Evolutionary conservation across 2,329 filamentous ascomycete species (phyloP), one percentile per base, ranked within the genome.

Genomic region (Epichloe hybrida): DNA sequence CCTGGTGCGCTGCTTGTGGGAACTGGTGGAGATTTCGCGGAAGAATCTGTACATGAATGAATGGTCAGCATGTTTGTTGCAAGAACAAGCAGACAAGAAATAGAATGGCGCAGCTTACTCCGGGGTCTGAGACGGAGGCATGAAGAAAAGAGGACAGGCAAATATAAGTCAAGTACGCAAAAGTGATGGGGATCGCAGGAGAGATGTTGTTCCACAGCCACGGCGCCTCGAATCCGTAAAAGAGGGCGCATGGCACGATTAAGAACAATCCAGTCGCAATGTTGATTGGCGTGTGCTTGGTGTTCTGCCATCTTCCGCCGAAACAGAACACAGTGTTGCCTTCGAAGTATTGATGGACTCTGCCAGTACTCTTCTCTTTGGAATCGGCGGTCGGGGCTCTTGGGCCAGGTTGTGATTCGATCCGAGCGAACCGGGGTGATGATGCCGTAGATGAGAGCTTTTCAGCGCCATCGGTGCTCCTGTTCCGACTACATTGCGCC

Each of bases 121-220:
- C 93, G 34, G 93, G 91, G 68, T 98, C 91, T 43, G 91, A 86
- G 49, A 86, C 77, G 3, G 93, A 96, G 4, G 91, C 93, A 68
- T 96, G 91, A 50, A 96, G 62, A 62, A 97, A 98, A 3, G 93
- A 97, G 23, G 90, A 95, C 46, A 96, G 74, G 67, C 87, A 94
- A 31, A 98, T 74, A 64, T 86, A 90, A 61, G 88, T 88, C n/a
- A 96, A 62, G 64, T 98, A 98, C 49, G 81, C 90, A 69, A 95
- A 97, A 42, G 88, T 68, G 58, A 97, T 80, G 49, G 93, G 93
- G 59, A 97, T 80, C 49, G 88, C 89, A 35, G 90, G 90, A 38
- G 88, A 94, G 56, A 95, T 76, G 60, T 95, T 76, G 58, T 82
- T 73, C 89, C 89, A 96, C 49, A 95, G 66, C 79, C 86, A 95